Evolutionary conservation across 2,329 filamentous ascomycete species (phyloP), one percentile per base, ranked within the genome.

Genomic region (Aaosphaeria pasadenensis): DNA sequence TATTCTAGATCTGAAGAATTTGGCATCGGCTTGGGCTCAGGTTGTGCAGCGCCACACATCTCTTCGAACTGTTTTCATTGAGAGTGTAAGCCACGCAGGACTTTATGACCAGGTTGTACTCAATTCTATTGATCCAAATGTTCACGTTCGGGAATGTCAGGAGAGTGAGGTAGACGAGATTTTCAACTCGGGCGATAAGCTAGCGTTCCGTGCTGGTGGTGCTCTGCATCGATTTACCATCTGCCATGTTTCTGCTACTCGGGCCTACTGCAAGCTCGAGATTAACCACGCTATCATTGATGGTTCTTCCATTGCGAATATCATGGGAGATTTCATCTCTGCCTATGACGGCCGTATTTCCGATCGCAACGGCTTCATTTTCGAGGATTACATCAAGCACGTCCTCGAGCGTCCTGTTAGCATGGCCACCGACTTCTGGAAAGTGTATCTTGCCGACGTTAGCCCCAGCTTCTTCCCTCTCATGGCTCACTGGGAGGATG

Each of bases 211-310:
- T 33, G 39, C 44, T 24, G 46, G 35, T 39, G 38, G 47, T 42
- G 41, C 48, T 31, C 42, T 50, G n/a, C 54, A 57, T 35, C 68
- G 69, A 5, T 69, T 76, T 36, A 71, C 63, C 1, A 62, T 76
- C 29, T 76, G 71, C 41, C 59, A 69, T 53, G 71, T 68, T 13
- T 51, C 53, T 2, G 50, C 49, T 5, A 59, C 62, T 11, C 59
- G 57, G 36, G 43, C 74, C 0, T 71, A 72, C 42, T 73, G 71
- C 48, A 70, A 72, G 29, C 57, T 78, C 13, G 75, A 78, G 43
- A 60, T 78, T 5, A 78, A 71, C 51, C 76, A 79, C 50, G 72
- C 71, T n/a, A 70, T 75, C n/a, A 74, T 75, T 64, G 76, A 79
- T 60, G 76, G 75, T 3, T 65, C 64, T 35, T 78, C 76, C 0